Evolutionary conservation across 2,329 filamentous ascomycete species (phyloP), one percentile per base, ranked within the genome.

Genomic region (Hirsutella rhossiliensis): DNA sequence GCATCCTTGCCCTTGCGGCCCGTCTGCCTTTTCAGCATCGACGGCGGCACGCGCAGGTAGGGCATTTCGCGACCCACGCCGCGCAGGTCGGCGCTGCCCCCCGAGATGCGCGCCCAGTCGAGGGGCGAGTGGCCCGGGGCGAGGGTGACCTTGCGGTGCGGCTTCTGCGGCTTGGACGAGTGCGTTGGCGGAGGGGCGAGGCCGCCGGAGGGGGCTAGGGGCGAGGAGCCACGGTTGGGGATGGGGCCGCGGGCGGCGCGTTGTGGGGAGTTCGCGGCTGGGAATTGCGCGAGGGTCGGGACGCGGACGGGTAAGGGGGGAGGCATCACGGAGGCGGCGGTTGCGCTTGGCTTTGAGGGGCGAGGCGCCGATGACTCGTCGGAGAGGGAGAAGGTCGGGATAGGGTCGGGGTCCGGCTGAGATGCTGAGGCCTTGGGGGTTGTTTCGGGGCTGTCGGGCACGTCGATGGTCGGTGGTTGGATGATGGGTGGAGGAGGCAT

Each of bases 51-150:
- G 39, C 84, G 80, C 37, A 86, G 66, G 70, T 78, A 72, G 46
- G 74, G 67, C 4, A 70, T 65, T 7, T 63, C 60, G 1, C 71
- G 50, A 50, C 75, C 54, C 48, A 84, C 51, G 34, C 77, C 77
- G n/a, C 84, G 82, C 23, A 88, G 76, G 49, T 87, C 82, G 28
- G 76, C 69, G 28, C 66, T 66, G 2, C 82, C 79, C 18, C 72
- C 71, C 1, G 78, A 76, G 1, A 95, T 75, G 6, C 83, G 80
- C 12, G 92, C 92, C 92, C 92, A 98, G 73, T 98, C 92, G 12
- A 98, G 79, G 0, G 92, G 90, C 2, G 87, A 95, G 68, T 90
- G 89, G 29, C 92, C 90, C 0, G 92, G 92, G n/a, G 80, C 76
- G 5, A 98, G 77, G 9, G 83, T 72, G 5, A 96, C 85, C 56